Evolutionary conservation across 345 rosid species (phyloP), one percentile per base, ranked within the genome.

Genomic region (Populus ilicifolia): DNA sequence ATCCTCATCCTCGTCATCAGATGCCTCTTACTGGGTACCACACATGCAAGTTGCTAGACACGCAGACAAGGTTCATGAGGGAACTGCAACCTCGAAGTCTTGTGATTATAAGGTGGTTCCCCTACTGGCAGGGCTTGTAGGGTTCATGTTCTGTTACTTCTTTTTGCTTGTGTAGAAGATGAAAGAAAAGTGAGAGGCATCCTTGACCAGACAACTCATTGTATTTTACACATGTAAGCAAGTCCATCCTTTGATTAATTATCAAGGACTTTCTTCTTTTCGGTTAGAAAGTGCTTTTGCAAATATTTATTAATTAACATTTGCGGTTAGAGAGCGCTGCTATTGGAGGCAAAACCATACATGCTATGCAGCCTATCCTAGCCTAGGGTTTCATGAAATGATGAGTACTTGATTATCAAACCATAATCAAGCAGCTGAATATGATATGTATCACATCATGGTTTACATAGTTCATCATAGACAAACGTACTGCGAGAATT

Each of bases 81-180:
- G 50, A 46, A 14, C 73, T 35, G 8, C 23, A 23, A 50, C 12
- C 44, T 39, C 29, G 11, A 54, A 76, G 41, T 62, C 59, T 9
- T 54, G 27, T 5, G 62, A 33, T 74, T 30, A 74, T 59, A 43
- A 16, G 36, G 36, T 70, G 64, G n/a, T 23, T 70, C 78, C 63
- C 79, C 62, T 17, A 25, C 5, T 50, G 72, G 48, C 56, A 39
- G 67, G 27, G 67, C 63, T 38, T 74, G 79, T 80, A 70, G 75
- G 72, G 67, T 33, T 66, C 59, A 50, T 12, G 12, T 62, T 41
- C 54, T 36, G 64, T 25, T 48, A 25, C 7, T 66, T 75, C 41
- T 21, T 21, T 75, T 64, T 4, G 62, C 62, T 23, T 21, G 14
- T 12, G 23, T 56, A 21, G 21, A n/a, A 68, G n/a, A 69, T 69